A percentile compares a stretch with the other conserved stretches of the same genome.
These are phyloP conservation scores for Sungouiozyma ichnusensis DNA, from an alignment of 805 yeast genomes.

Conservation along the genomic window DNA sequence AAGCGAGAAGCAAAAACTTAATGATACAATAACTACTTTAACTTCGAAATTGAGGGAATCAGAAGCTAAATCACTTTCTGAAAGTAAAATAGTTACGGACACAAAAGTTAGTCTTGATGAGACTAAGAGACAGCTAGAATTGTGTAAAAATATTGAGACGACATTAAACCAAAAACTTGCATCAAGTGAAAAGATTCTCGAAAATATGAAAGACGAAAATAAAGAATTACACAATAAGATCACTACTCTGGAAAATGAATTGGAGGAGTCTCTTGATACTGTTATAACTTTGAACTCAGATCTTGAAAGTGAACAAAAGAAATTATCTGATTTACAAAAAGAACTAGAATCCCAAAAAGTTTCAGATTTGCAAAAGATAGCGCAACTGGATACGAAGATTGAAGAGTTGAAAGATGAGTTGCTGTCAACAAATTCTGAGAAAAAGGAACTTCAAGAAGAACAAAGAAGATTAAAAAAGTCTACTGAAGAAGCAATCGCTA, in stretches of 20 bases:
- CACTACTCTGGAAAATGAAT: neutral
- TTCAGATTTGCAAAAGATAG: neutral
- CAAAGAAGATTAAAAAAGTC: neutral
- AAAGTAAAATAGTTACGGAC: neutral
- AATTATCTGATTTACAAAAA: neutral
- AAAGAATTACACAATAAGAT: neutral
- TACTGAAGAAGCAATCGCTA: neutral
- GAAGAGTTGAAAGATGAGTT: neutral
- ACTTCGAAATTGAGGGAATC: neutral
- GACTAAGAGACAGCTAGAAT: neutral
- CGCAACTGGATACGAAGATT: neutral
- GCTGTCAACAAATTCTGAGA: neutral
- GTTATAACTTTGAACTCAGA: slow-evolving; percentile 1
- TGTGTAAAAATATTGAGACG: neutral
- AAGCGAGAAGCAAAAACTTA: neutral
- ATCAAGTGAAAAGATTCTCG: neutral
- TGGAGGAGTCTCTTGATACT: slow-evolving; percentile 1
- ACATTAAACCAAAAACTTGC: neutral
- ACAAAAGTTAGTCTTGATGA: neutral
- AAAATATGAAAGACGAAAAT: neutral
- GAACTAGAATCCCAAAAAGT: neutral
- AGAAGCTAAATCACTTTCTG: neutral
- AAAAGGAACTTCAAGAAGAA: neutral
- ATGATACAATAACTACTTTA: neutral
- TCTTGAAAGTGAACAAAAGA: neutral